Evolutionary conservation across 306 rosid species (phyloP), one percentile per base, ranked within the genome.

Genomic region (Boehmeria nivea): DNA sequence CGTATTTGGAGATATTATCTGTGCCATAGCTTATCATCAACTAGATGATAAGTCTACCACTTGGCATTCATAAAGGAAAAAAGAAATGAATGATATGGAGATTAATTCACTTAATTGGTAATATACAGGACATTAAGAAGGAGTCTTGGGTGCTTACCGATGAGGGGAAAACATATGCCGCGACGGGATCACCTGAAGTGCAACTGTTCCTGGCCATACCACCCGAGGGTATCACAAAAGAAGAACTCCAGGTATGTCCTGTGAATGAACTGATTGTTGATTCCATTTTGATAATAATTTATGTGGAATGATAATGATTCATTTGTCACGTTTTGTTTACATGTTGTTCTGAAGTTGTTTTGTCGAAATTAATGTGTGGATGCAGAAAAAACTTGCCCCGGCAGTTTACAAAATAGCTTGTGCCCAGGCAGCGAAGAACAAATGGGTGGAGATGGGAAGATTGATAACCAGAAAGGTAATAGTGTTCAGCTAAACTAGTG

Each of bases 371-470:
- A 40, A 21, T 62, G 20, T 71, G 43, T 72, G 49, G 54, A 33
- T 86, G 78, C 78, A 89, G 91, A 87, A 75, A 74, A 90, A 82
- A 67, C 57, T 90, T 6, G 81, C 61, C 22, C 75, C 82, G 3
- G 50, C 84, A 0, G 39, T 34, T 50, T 87, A 79, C 81, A 90
- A 87, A 73, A 90, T 90, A 57, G 98, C 59, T 19, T 72, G 83
- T 34, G 79, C 94, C 2, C 96, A 90, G 73, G 98, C 98, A 24
- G 83, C 81, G 2, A 90, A 87, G 71, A 87, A 84, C 49, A 84
- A 76, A 66, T 90, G 95, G 98, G 87, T 90, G 51, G 85, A 80
- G 2, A 74, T 90, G 71, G 98, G 98, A n/a, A 84, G 76, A 52
- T 60, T 72, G 18, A 70, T 87, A 12, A 67, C 87, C 60, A 70